Evolutionary conservation across 352 stramenopile species (phyloP), one percentile per base, ranked within the genome.

Genomic region (Pythium scleroteichum): DNA sequence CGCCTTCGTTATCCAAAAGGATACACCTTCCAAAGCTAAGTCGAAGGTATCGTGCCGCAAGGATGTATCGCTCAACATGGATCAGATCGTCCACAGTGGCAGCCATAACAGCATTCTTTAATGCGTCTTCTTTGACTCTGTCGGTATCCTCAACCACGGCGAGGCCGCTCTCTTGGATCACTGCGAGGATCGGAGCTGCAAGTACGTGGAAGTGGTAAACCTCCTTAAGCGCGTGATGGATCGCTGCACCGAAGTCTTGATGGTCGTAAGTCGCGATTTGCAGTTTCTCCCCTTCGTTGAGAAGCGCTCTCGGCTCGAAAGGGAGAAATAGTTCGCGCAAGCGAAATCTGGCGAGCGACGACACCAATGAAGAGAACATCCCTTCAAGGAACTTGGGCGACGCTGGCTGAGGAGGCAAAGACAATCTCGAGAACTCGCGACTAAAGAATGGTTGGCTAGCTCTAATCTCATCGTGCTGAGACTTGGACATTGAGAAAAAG

Each of bases 201-300:
- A 90, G 45, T 8, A 62, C 46, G 17, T 54, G 50, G 59, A 77
- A 90, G 45, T 79, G 17, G 22, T 82, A 55, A 27, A 76, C 72
- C 42, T 91, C 78, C 19, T 82, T 70, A 14, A 92, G 42, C 27
- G 79, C 81, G 26, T 76, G 76, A 59, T 92, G 81, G 47, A 93
- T 72, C 1, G 83, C 81, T n/a, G 83, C 79, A n/a, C 81, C 83
- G 56, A 90, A 78, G 53, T 93, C 79, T 67, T 91, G 83, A 42
- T 93, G 83, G 4, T 79, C 64, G 41, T 91, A 91, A 24, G 51
- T 69, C 0, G 74, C 77, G 40, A 84, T 83, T 1, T 45, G 49
- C 17, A 66, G 35, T 27, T 40, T 41, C 8, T 65, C 47, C 19
- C 56, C 72, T 16, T 73, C 64, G 17, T 72, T 67, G 29, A 46